Evolutionary conservation across 2,329 filamentous ascomycete species (phyloP), one percentile per base, ranked within the genome.

Genomic region (Aspergillus tamarii): DNA sequence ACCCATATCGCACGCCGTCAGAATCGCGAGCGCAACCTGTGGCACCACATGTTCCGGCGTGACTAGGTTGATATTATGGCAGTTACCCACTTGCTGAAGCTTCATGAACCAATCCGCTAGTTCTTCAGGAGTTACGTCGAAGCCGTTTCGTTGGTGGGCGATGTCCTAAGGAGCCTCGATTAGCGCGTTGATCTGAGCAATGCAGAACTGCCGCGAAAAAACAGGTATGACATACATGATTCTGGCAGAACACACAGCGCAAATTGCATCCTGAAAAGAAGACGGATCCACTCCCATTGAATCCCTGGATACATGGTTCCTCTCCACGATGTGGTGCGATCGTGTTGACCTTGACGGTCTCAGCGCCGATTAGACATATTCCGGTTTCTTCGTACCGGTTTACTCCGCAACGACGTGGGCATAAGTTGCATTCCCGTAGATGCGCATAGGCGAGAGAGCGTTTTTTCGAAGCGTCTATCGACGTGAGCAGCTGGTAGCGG

Each of bases 41-140:
- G 92, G 91, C 4, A 93, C 92, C 21, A 96, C 91, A 75, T 96
- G 93, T 74, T 96, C 92, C 0, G 92, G 92, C 0, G 92, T 96
- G 63, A 96, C 86, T 26, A 94, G 86, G 76, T 96, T 95, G 83
- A 96, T 94, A 75, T 95, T 95, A 80, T 96, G 92, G n/a, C 92
- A 91, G 10, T 84, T 81, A n/a, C 91, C 92, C 2, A 92, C 85
- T 32, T 91, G 84, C 74, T 95, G 92, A 50, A 96, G 81, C 79
- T 95, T 95, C 62, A 95, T 71, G 77, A 90, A 94, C 92, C 92
- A 95, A 59, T 91, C 88, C 6, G 85, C 92, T 5, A 96, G 84
- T 73, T 93, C 86, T 75, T 94, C 91, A 0, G 91, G 91, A 0
- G 89, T 91, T 34, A 95, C 80, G 69, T 94, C 89, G 78, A 92